Conservation (phyloP, 345 rosid genomes). For the Draba incana region DNA sequence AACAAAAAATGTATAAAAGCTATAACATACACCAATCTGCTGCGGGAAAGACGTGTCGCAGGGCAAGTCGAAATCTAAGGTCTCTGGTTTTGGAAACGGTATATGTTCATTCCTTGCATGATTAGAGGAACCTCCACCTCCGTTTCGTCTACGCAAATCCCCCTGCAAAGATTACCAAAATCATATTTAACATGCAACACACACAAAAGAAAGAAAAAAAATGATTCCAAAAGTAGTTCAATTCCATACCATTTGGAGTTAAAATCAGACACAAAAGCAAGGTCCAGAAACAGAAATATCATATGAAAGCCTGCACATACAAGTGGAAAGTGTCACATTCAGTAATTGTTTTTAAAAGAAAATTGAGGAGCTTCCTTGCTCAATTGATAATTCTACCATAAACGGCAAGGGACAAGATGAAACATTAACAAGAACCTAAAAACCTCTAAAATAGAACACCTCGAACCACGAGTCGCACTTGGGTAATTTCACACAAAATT, state of each 20-base stretch:
- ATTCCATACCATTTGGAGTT: slow-evolving; percentile 27
- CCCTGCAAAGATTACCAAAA: slow-evolving; percentile 41
- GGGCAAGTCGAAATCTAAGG: slow-evolving; percentile 57
- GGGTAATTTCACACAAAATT: background rate
- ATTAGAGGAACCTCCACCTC: slow-evolving; percentile 43
- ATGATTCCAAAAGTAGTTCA: background rate
- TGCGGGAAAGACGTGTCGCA: slow-evolving; percentile 43
- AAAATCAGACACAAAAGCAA: slow-evolving; percentile 6
- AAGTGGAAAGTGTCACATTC: background rate
- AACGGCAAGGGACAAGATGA: slow-evolving; percentile 20
- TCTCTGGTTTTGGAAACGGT: slow-evolving; percentile 63
- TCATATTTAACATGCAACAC: slow-evolving; percentile 8
- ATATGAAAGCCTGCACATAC: slow-evolving; percentile 35
- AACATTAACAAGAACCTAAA: background rate
- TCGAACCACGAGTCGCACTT: slow-evolving; percentile 11
- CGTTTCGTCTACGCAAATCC: slow-evolving; percentile 26
- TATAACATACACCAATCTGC: slow-evolving; percentile 49
- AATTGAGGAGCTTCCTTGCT: slow-evolving; percentile 6
- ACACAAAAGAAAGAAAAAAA: background rate
- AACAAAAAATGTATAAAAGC: background rate
- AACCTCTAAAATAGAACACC: slow-evolving; percentile 11
- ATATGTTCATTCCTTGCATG: slow-evolving; percentile 32
- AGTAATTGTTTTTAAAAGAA: background rate
- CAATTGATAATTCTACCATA: background rate
- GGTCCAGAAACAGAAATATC: background rate